Percentiles rank a stretch among this genome's conserved stretches.
These are phyloP conservation scores for Colletotrichum salicis DNA, from an alignment of 2,329 filamentous ascomycete genomes.

Conservation along the genomic window DNA sequence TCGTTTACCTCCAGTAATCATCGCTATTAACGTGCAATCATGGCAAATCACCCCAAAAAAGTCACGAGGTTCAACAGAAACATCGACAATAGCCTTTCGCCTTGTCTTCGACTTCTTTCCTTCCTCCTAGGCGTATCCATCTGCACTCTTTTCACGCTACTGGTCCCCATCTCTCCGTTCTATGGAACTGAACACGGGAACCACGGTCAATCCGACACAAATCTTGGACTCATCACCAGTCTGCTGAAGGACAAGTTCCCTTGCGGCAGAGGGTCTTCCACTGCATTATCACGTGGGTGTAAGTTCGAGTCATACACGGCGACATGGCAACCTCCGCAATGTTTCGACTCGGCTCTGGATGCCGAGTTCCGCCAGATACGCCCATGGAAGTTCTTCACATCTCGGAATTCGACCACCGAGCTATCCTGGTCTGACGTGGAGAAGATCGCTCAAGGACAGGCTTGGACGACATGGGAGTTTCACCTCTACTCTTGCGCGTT, in stretches of 20 bases:
- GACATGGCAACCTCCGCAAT: conserved; percentile 10
- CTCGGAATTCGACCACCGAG: neutral
- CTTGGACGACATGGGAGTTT: conserved; percentile 11
- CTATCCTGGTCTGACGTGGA: neutral
- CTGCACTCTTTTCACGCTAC: neutral
- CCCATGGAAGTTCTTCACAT: neutral
- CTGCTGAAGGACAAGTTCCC: neutral
- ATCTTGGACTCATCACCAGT: neutral
- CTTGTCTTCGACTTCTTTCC: neutral
- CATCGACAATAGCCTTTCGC: neutral
- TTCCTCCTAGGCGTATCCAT: neutral
- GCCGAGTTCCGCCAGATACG: neutral
- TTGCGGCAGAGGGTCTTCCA: neutral
- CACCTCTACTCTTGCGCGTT: conserved; percentile 11
- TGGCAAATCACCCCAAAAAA: neutral
- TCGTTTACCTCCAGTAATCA: neutral
- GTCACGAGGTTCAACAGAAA: neutral
- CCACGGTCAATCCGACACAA: neutral
- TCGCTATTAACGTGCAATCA: neutral
- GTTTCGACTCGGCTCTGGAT: conserved; percentile 1
- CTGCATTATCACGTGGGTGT: neutral
- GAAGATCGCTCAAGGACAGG: neutral
- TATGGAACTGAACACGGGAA: neutral
- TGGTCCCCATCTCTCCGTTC: neutral
- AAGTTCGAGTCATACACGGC: conserved; percentile 15